Base-by-base conservation (phyloP, 441 rosid genomes). In the Pelargonium myrrhifolium region DNA sequence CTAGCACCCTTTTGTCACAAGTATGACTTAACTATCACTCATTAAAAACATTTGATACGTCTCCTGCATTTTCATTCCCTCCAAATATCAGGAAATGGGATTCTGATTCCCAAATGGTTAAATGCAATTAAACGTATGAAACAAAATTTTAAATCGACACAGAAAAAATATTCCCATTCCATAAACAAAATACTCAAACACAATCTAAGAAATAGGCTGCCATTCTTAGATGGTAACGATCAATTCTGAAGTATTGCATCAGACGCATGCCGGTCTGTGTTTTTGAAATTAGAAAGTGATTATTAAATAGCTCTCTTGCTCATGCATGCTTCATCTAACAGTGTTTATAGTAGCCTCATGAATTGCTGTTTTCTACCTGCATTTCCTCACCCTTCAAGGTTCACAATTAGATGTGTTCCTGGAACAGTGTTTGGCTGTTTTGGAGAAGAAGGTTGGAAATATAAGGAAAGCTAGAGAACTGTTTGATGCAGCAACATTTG, bases 401-500 rank as follows among this genome's bases (percentile, higher is more conserved):
- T 79, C 64, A 75, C 62, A 66, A 31, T 21, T 47, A 37, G 21
- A 43, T 75, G 51, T 66, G 69, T 63, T 72, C 40, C 67, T 79
- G 74, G 47, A 71, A 74, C 93, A 93, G 99, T 93, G 99, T 66
- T 93, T 97, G 97, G 99, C 96, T 70, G 97, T 93, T 68, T 47
- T 93, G 83, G 99, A 93, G 82, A 84, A 82, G 65, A 89, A 75
- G 80, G 55, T 87, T 81, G 96, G 99, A 65, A 89, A 93, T 74
- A 77, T 82, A 71, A 77, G 95, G 76, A 86, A 76, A 75, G 97
- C 97, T 28, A 91, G 99, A 72, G 96, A 93, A 60, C 68, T 91
- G 69, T 89, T 93, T 76, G 96, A 93, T 81, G 99, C 97, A 1
- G 92, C 99, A 26, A 93, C 96, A 1, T 95, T 93, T 65, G 99